phyloP scores from a whole-genome alignment of 2,329 filamentous ascomycete genomes.

The Fusarium begoniae region DNA sequence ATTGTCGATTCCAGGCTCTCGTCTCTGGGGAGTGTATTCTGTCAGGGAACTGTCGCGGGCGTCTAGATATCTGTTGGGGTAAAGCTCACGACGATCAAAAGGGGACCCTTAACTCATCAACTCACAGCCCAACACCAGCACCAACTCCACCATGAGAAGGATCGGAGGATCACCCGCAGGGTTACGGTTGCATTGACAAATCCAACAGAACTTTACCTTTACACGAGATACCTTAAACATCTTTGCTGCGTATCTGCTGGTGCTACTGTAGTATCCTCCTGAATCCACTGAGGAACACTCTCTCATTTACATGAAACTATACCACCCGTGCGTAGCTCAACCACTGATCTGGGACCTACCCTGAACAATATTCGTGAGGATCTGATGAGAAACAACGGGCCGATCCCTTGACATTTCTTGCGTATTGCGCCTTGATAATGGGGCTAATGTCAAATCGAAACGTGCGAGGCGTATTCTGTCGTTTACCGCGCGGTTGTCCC shows the following conservation, averaged over 20 bases:
- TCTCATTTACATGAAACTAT: slow-evolving; percentile 10
- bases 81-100: slow-evolving; percentile 6
- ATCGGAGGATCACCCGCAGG: slow-evolving; percentile 28
- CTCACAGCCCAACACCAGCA: not conserved
- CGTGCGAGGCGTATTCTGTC: not conserved
- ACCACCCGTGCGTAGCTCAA: not conserved
- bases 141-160: slow-evolving; percentile 19
- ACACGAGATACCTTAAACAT: slow-evolving; percentile 9
- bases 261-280: not conserved
- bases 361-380: not conserved
- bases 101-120: slow-evolving; percentile 4
- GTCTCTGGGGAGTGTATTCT: not conserved
- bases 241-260: not conserved
- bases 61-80: not conserved
- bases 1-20: not conserved
- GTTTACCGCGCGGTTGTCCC: slow-evolving; percentile 1
- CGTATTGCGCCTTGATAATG: not conserved
- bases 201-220: not conserved
- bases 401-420: not conserved
- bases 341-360: slow-evolving; percentile 10
- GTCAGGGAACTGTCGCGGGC: not conserved
- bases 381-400: slow-evolving; percentile 4
- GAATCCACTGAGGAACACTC: not conserved
- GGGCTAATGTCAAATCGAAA: not conserved
- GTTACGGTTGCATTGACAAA: slow-evolving; percentile 1